Base-by-base conservation (phyloP, 1,284 basidiomycete species). In the Porodaedalea pini region DNA sequence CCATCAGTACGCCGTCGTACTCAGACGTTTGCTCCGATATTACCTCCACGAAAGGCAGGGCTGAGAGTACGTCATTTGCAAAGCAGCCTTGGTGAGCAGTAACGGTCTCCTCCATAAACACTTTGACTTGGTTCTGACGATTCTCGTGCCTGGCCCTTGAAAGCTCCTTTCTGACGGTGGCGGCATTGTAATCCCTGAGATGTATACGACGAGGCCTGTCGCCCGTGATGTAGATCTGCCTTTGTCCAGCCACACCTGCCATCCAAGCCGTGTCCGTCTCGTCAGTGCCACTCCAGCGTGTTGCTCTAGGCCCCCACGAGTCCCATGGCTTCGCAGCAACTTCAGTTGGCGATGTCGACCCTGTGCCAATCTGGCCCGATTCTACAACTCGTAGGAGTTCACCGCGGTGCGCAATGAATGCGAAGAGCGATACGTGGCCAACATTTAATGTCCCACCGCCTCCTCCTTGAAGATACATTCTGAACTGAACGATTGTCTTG, bases 191-290 rank as follows among this genome's bases (percentile, higher is more conserved):
- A 63, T 78, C 77, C 32, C 74, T 64, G 32, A 77, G 65, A 4
- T 68, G 65, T 45, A 76, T 64, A 11, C 44, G 29, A 29, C 58
- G 54, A 17, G 53, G 47, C 21, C 53, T 52, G 19, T 52, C 62
- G 15, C 61, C 62, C 2, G 57, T 61, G 52, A 59, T 66, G 34
- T 70, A 59, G 34, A 74, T 75, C 44, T 73, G 73, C 15, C 79
- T 70, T 65, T 78, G 75, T 2, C 79, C 79, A 25, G 70, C 68
- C 2, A 77, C 75, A 3, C 74, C 78, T 47, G 78, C 80, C 53
- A 81, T 78, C 77, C 77, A 81, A n/a, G 74, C 69, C 29, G 69
- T 73, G 15, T 74, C 68, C 25, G 71, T 62, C 15, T 62, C 61
- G 23, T 72, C 71, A 25, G 69, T 64, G 48, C 73, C 69, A 60